phyloP scores from a whole-genome alignment of 2,329 filamentous ascomycete species.

The Penicillium concentricum region DNA sequence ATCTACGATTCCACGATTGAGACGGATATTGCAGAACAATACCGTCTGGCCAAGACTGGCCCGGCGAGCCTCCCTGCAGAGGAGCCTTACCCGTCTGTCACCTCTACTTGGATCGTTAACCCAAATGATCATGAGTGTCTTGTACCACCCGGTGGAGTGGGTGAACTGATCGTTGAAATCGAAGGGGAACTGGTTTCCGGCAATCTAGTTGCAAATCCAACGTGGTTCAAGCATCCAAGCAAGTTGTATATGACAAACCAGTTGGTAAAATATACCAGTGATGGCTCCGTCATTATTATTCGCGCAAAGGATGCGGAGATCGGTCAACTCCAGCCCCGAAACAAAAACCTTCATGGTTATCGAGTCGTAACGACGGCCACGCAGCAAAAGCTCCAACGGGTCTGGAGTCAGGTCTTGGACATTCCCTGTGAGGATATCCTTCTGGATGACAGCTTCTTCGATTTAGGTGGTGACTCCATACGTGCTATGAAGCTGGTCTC shows the following conservation, averaged over 20 bases:
- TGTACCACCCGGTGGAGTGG: background rate
- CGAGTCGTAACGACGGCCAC: conserved; percentile 1
- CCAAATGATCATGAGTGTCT: background rate
- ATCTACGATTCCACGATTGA: background rate
- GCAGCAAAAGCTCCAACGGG: conserved; percentile 39
- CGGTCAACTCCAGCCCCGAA: background rate
- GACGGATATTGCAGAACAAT: background rate
- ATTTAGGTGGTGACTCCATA: conserved; percentile 58
- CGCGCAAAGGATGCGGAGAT: background rate
- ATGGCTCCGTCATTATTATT: background rate
- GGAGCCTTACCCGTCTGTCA: background rate
- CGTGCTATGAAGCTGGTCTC: conserved; percentile 61
- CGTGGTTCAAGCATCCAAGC: background rate
- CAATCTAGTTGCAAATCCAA: background rate
- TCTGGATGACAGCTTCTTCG: conserved; percentile 56
- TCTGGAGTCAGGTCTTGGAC: conserved; percentile 52
- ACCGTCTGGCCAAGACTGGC: background rate
- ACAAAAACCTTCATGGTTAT: background rate
- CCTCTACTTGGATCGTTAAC: conserved; percentile 3
- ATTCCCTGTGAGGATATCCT: conserved; percentile 48
- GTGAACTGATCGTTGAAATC: conserved; percentile 1
- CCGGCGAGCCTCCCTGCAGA: background rate
- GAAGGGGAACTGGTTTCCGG: background rate
- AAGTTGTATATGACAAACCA: background rate
- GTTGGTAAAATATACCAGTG: background rate